Percentiles rank a stretch among this genome's conserved stretches.
Evolutionary conservation across 2,329 filamentous ascomycete species (phyloP).

Genomic region (Penicillium sp.): DNA sequence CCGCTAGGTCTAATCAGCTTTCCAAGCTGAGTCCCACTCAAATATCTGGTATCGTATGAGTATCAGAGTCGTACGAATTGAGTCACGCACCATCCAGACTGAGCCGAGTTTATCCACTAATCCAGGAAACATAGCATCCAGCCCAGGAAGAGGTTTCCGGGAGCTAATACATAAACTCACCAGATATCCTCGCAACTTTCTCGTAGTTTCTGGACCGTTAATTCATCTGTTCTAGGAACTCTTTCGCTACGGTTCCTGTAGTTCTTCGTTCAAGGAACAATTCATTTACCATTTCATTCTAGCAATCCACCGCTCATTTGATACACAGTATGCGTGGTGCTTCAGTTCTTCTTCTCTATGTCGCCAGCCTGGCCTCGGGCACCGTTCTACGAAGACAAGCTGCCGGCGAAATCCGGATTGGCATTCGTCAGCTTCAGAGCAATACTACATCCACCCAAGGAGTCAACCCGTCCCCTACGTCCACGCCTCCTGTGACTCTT

Average conservation of each 20-base stretch:
- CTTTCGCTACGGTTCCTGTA: constrained; percentile 49
- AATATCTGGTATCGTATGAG: constrained; percentile 5
- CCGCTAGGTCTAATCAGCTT: constrained; percentile 9
- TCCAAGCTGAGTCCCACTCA: constrained; percentile 10
- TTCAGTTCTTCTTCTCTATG: constrained; percentile 19
- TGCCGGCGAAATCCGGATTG: constrained; percentile 11
- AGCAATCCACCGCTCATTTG: constrained; percentile 10
- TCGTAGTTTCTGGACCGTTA: background rate
- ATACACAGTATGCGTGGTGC: constrained; percentile 19
- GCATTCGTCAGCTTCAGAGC: constrained; percentile 3
- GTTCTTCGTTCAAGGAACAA: constrained; percentile 23
- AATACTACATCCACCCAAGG: background rate
- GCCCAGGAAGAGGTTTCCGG: background rate
- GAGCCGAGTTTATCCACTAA: background rate
- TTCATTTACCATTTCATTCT: background rate
- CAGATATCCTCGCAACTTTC: background rate
- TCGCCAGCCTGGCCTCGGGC: constrained; percentile 18
- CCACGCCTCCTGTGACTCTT: background rate
- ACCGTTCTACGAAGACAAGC: constrained; percentile 15
- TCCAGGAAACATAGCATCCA: background rate
- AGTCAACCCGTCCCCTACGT: background rate
- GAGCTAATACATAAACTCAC: constrained; percentile 8
- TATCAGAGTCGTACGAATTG: constrained; percentile 6
- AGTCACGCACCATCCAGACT: constrained; percentile 3
- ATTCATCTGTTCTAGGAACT: constrained; percentile 34